Evolutionary conservation across 371 early-diverging fungal species (phyloP).

Genomic region (Astathelohania contejeani): DNA sequence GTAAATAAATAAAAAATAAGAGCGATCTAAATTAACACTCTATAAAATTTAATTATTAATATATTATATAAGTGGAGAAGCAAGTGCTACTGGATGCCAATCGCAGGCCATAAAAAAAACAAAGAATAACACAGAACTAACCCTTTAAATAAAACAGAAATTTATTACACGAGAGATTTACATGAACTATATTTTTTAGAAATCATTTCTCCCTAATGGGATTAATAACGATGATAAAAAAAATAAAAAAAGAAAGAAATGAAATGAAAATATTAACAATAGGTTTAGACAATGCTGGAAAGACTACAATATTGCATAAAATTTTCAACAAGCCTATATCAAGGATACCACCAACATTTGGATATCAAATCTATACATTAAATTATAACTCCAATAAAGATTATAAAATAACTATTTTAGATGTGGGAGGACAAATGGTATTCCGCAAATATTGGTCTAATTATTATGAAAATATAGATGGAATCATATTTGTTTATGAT

Average conservation of each 20-base stretch:
- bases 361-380: neutral
- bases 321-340: constrained; percentile 12
- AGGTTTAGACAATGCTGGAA: constrained; percentile 51
- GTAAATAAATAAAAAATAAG: too few relatives aligned
- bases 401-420: constrained; percentile 36
- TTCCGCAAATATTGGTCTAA: constrained; percentile 49
- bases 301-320: constrained; percentile 43
- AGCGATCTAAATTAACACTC: too few relatives aligned
- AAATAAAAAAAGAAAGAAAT: constrained; percentile 35
- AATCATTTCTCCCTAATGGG: constrained; percentile 35
- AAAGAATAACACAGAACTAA: too few relatives aligned
- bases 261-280: constrained; percentile 44
- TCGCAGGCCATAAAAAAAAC: too few relatives aligned
- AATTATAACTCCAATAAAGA: constrained; percentile 14
- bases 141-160: too few relatives aligned
- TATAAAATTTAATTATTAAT: too few relatives aligned
- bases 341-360: constrained; percentile 12
- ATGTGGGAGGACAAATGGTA: constrained; percentile 50
- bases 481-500: constrained; percentile 51
- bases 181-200: too few relatives aligned
- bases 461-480: constrained; percentile 50
- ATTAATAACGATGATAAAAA: constrained; percentile 34
- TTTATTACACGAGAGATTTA: too few relatives aligned
- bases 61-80: too few relatives aligned
- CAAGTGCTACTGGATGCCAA: too few relatives aligned